phyloP scores from a whole-genome alignment of 2,329 filamentous ascomycete species.

The Paramyrothecium sp. region DNA sequence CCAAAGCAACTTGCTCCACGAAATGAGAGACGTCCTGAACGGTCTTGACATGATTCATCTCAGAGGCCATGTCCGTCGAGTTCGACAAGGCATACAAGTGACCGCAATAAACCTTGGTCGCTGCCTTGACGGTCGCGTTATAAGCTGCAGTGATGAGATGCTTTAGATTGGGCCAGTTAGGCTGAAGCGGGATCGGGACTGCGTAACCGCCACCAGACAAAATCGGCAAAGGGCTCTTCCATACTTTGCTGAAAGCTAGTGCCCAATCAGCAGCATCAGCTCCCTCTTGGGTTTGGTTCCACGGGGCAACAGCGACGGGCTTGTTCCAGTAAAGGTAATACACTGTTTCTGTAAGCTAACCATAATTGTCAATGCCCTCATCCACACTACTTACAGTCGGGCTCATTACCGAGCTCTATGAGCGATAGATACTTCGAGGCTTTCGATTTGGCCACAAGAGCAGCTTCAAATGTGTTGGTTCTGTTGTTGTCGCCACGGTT shows the following conservation, averaged over 20 bases:
- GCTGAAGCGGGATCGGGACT: neutral
- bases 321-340: neutral
- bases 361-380: neutral
- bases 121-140: conserved; percentile 3
- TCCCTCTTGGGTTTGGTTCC: conserved; percentile 6
- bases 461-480: conserved; percentile 3
- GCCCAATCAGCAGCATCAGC: conserved; percentile 6
- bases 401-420: neutral
- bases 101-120: neutral
- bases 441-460: neutral
- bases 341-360: neutral
- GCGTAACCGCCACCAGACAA: conserved; percentile 5
- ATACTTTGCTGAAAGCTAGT: conserved; percentile 2
- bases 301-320: conserved; percentile 3
- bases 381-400: neutral
- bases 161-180: conserved; percentile 2
- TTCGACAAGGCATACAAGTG: neutral
- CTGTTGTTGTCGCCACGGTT: conserved; percentile 3
- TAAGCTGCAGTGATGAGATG: conserved; percentile 4
- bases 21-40: conserved; percentile 14
- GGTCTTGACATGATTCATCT: conserved; percentile 5
- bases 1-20: neutral
- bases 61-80: neutral
- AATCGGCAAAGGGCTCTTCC: conserved; percentile 1
- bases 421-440: neutral